These are phyloP conservation scores for Penicillium hesseltinei DNA, from an alignment of 2,329 filamentous ascomycete genomes.

Conservation along the genomic window DNA sequence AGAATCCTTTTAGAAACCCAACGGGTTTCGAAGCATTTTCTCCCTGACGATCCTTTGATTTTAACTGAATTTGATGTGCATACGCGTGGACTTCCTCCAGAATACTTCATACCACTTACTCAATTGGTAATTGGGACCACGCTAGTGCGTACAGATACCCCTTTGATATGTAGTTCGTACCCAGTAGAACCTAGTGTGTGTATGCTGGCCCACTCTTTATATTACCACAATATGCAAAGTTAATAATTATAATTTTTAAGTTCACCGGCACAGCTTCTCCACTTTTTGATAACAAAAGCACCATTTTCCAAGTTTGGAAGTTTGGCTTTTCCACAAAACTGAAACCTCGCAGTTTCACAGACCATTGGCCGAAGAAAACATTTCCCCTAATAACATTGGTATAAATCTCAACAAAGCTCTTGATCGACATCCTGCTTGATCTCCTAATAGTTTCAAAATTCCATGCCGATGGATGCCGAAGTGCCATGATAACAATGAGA, in stretches of 20 bases:
- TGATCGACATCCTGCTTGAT: not conserved
- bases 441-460: not conserved
- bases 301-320: not conserved
- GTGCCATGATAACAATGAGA: not conserved
- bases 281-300: not conserved
- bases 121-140: not conserved
- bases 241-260: not conserved
- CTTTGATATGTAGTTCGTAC: not conserved
- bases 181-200: not conserved
- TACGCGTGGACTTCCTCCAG: not conserved
- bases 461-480: not conserved
- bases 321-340: not conserved
- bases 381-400: not conserved
- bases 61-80: not conserved
- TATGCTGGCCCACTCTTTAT: not conserved
- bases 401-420: not conserved
- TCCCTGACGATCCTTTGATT: not conserved
- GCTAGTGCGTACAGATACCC: not conserved
- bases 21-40: not conserved
- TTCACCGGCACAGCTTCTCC: not conserved
- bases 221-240: not conserved
- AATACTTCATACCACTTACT: not conserved
- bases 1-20: not conserved
- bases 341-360: not conserved
- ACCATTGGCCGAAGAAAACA: not conserved